These are phyloP conservation scores for Cutaneotrichosporon dermatis DNA, from an alignment of 1,284 basidiomycete species.

Conservation along the genomic window DNA sequence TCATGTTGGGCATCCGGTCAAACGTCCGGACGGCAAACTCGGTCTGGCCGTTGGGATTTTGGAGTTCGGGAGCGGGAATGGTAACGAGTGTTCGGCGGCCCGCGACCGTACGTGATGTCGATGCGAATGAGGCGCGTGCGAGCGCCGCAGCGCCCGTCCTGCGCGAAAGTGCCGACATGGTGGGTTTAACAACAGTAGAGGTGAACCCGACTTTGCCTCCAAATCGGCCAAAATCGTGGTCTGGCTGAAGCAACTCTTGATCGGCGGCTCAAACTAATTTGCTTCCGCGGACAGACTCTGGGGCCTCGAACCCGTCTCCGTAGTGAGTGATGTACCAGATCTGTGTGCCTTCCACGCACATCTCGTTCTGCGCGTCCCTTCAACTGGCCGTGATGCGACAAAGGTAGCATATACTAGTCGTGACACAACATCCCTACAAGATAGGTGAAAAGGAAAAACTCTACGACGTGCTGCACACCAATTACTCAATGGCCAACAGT, in stretches of 20 bases:
- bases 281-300: too few species aligned
- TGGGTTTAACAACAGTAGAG: not conserved
- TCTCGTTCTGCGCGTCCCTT: too few species aligned
- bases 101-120: conserved; percentile 1
- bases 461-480: not conserved
- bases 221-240: conserved; percentile 5
- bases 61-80: conserved; percentile 27
- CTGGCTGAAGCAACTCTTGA: not conserved
- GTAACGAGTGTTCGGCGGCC: conserved; percentile 11
- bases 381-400: not conserved
- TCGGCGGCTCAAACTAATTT: too few species aligned
- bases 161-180: conserved; percentile 1
- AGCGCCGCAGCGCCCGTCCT: not conserved
- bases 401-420: not conserved
- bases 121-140: not conserved
- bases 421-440: conserved; percentile 5
- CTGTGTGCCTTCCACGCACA: too few species aligned
- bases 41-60: conserved; percentile 18
- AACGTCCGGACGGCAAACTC: conserved; percentile 22
- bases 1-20: conserved; percentile 18
- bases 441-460: not conserved
- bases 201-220: not conserved
- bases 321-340: too few species aligned
- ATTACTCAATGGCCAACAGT: not conserved
- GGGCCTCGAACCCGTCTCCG: too few species aligned